Evolutionary conservation across 176 grass and related monocot genomes (phyloP).

Genomic region (Avena sativa): DNA sequence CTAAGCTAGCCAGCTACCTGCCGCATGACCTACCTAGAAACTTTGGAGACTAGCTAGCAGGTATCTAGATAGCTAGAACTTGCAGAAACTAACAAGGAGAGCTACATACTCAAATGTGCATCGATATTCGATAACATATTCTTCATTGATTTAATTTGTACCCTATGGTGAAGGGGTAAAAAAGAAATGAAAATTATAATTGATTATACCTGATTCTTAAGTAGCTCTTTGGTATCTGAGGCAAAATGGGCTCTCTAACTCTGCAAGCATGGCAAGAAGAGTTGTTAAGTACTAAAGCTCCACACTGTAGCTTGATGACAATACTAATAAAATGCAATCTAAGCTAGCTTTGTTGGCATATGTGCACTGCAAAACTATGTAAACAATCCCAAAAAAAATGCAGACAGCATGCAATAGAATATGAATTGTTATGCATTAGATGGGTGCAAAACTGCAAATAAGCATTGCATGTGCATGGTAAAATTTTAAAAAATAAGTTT

Average conservation of each 20-base stretch:
- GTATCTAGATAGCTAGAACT: not conserved
- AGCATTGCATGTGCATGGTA: not conserved
- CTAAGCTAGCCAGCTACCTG: not conserved
- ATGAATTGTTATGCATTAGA: conserved; percentile 23
- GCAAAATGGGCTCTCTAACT: conserved; percentile 74
- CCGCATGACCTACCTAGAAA: conserved; percentile 23
- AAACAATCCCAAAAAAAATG: not conserved
- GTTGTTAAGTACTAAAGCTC: not conserved
- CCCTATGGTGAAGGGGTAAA: not conserved
- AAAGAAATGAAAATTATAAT: not conserved
- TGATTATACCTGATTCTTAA: conserved; percentile 88
- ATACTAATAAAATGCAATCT: not conserved
- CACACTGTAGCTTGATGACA: conserved; percentile 2
- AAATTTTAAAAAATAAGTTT: not conserved
- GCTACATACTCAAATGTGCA: conserved; percentile 16
- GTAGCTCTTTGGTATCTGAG: conserved; percentile 92
- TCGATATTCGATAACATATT: not conserved
- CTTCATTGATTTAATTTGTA: not conserved
- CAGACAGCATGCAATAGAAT: not conserved
- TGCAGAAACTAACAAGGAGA: conserved; percentile 32
- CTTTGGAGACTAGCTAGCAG: conserved; percentile 32
- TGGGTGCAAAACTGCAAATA: not conserved
- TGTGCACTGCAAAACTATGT: not conserved
- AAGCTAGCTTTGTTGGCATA: conserved; percentile 6
- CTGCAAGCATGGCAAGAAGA: conserved; percentile 60